Evolutionary conservation across 108 stramenopile species (phyloP).

Genomic region (Conticribra guillardii): DNA sequence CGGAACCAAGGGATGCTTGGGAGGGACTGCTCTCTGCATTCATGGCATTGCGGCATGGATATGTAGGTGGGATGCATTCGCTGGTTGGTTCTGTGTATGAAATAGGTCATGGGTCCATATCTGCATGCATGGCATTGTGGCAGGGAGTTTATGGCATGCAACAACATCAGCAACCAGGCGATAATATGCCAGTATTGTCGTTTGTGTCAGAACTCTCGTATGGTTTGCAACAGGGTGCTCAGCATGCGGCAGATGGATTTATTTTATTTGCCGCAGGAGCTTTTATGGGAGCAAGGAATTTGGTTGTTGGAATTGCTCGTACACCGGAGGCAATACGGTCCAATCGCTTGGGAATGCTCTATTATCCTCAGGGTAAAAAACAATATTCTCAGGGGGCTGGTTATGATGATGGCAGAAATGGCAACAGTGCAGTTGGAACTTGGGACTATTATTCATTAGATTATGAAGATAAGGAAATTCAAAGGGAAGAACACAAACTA

Average conservation of each 20-base stretch:
- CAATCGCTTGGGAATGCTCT: slow-evolving; percentile 22
- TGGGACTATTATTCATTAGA: slow-evolving; percentile 34
- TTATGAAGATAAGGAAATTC: slow-evolving; percentile 28
- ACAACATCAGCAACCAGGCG: slow-evolving; percentile 1
- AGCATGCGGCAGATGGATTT: slow-evolving; percentile 16
- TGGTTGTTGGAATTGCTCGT: slow-evolving; percentile 26
- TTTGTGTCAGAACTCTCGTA: slow-evolving; percentile 8
- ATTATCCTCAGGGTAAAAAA: slow-evolving; percentile 17
- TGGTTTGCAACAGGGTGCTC: slow-evolving; percentile 5
- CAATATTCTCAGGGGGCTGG: neutral
- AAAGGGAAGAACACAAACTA: slow-evolving; percentile 38
- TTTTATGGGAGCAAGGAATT: slow-evolving; percentile 21
- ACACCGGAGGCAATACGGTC: slow-evolving; percentile 14
- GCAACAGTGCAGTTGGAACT: slow-evolving; percentile 3
- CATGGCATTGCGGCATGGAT: slow-evolving; percentile 12
- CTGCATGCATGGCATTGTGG: slow-evolving; percentile 14
- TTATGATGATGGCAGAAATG: neutral
- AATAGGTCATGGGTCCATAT: slow-evolving; percentile 19
- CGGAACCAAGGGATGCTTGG: slow-evolving; percentile 27
- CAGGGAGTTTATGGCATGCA: neutral
- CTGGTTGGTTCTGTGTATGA: slow-evolving; percentile 23
- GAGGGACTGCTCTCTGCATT: slow-evolving; percentile 24
- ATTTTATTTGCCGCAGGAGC: slow-evolving; percentile 28
- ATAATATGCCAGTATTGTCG: neutral
- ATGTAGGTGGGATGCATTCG: slow-evolving; percentile 17